Evolutionary conservation across 352 stramenopile species (phyloP).

Genomic region (Phytophthora sp.): DNA sequence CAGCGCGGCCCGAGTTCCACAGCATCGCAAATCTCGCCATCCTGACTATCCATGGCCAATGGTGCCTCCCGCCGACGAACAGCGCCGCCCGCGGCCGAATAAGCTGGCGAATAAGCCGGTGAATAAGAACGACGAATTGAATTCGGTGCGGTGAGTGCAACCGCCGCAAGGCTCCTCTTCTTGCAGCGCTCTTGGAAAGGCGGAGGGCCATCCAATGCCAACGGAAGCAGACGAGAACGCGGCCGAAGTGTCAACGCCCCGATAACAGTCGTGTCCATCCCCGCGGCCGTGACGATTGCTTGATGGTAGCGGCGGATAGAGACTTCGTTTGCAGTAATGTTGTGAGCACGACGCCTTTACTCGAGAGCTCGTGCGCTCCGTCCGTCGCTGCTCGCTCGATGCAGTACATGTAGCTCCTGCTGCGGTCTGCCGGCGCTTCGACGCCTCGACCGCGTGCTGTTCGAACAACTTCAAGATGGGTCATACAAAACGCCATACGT

Average conservation of each 20-base stretch:
- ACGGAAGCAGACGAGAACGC: slow-evolving; percentile 1
- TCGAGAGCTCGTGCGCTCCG: not conserved
- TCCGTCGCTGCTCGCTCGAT: too few relatives aligned
- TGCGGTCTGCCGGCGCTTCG: too few relatives aligned
- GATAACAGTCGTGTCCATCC: slow-evolving; percentile 18
- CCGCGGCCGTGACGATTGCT: slow-evolving; percentile 20
- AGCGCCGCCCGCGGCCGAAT: not conserved
- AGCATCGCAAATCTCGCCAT: slow-evolving; percentile 39
- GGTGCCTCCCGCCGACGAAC: too few relatives aligned
- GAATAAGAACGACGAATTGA: slow-evolving; percentile 2
- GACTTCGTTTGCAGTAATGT: not conserved
- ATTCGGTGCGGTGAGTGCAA: too few relatives aligned
- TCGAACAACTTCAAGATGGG: slow-evolving; percentile 18
- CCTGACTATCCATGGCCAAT: slow-evolving; percentile 24
- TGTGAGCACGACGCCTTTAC: not conserved
- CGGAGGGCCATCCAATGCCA: slow-evolving; percentile 13
- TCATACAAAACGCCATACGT: slow-evolving; percentile 15
- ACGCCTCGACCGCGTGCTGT: too few relatives aligned
- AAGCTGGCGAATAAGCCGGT: slow-evolving; percentile 2
- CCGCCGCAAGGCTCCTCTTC: not conserved
- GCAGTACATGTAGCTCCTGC: too few relatives aligned
- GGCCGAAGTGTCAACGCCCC: slow-evolving; percentile 19
- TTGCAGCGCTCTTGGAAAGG: slow-evolving; percentile 19
- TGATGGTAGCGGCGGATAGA: slow-evolving; percentile 10
- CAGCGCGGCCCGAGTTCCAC: slow-evolving; percentile 23